Evolutionary conservation across 2,329 filamentous ascomycete genomes (phyloP), one percentile per base, ranked within the genome.

Genomic region (Ophiostoma populinum): DNA sequence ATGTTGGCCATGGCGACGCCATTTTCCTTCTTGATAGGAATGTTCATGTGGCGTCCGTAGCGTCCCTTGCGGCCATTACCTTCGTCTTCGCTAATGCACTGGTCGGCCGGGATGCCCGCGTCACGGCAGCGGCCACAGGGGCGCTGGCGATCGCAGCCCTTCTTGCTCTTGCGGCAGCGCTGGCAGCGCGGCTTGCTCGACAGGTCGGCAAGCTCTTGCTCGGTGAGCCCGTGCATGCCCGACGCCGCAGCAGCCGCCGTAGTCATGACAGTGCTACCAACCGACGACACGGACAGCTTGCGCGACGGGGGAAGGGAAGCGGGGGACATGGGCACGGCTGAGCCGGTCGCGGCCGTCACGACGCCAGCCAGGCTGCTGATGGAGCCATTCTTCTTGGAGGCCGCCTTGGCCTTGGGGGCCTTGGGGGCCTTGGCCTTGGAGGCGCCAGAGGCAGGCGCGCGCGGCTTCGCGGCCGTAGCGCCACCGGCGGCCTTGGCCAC

Each of bases 141-240:
- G 25, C 90, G 77, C 58, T 95, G 90, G 39, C 90, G 78, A 60
- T 98, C 90, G 53, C 90, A 98, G 10, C 90, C 90, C 61, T 98
- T 98, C 67, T 98, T 98, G 61, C 87, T 95, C 71, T 98, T 98
- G 49, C 90, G 80, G 65, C 90, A 98, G 39, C 90, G 80, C 55
- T 98, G 90, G 63, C 90, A 98, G 43, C 90, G 85, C 38, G 90
- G 90, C 59, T 95, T 94, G 45, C 80, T 86, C 1, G 87, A 94
- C 15, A 95, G 62, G 47, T 98, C 87, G 3, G 86, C 90, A 32
- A 93, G 64, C 38, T 94, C 86, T 45, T 94, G 86, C 45, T 93
- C 82, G 45, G 85, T 82, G 8, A 40, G 24, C 9, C 35, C 39
- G 19, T 19, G 24, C 7, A 21, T 64, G 62, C n/a, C n/a, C n/a